phyloP scores from a whole-genome alignment of 192 early-diverging fungal species.

The Backusella tarrabulga region DNA sequence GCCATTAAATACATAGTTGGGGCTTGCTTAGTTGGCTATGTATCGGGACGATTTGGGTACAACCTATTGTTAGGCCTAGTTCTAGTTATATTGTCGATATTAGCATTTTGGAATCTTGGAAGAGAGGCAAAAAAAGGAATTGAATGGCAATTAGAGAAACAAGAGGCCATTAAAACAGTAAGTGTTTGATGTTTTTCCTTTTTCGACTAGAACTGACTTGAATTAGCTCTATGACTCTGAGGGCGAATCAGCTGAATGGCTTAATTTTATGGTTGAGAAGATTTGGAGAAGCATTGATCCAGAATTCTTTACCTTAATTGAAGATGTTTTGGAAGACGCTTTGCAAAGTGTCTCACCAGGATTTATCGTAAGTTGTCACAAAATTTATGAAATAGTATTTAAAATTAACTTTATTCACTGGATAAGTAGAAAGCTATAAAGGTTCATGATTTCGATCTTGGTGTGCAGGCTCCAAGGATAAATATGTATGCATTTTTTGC shows the following conservation, averaged over 20 bases:
- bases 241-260: slow-evolving; percentile 33
- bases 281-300: slow-evolving; percentile 33
- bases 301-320: slow-evolving; percentile 23
- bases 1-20: slow-evolving; percentile 23
- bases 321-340: slow-evolving; percentile 30
- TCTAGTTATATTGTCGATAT: background rate
- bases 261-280: slow-evolving; percentile 30
- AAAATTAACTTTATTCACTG: background rate
- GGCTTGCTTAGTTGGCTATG: slow-evolving; percentile 10
- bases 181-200: background rate
- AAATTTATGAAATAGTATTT: background rate
- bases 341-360: slow-evolving; percentile 6
- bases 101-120: slow-evolving; percentile 16
- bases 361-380: slow-evolving; percentile 11
- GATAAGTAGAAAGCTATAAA: slow-evolving; percentile 24
- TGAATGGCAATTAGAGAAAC: slow-evolving; percentile 27
- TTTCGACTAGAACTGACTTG: background rate
- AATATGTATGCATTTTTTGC: slow-evolving; percentile 7
- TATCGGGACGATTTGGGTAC: slow-evolving; percentile 14
- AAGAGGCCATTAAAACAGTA: slow-evolving; percentile 19
- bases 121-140: slow-evolving; percentile 18
- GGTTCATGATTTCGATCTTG: slow-evolving; percentile 33
- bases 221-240: slow-evolving; percentile 9
- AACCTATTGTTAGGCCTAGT: slow-evolving; percentile 8
- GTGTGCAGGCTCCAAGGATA: slow-evolving; percentile 32